Percentiles rank a stretch among this genome's conserved stretches.
Evolutionary conservation across 2,329 filamentous ascomycete genomes (phyloP).

Genomic region (Fusarium devonianum): DNA sequence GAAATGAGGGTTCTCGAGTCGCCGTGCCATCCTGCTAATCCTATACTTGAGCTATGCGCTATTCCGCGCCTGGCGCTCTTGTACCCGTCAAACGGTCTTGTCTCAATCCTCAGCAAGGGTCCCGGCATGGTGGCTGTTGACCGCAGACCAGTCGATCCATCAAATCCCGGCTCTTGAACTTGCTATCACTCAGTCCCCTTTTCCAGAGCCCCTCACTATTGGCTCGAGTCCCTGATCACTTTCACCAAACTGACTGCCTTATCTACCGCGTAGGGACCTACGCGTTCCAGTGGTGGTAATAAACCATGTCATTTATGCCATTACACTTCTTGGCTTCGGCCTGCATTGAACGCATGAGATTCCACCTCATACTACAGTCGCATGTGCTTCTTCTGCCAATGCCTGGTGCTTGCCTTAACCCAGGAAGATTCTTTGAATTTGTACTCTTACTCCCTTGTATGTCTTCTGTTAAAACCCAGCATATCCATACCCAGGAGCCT

Average conservation of each 20-base stretch:
- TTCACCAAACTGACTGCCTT: constrained; percentile 9
- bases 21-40: constrained; percentile 20
- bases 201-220: constrained; percentile 9
- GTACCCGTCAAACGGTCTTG: constrained; percentile 30
- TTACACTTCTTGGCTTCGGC: no score
- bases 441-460: constrained; percentile 23
- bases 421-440: constrained; percentile 16
- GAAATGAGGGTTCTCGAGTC: constrained; percentile 40
- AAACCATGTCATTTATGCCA: background rate
- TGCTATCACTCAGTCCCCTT: constrained; percentile 16
- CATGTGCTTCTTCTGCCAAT: constrained; percentile 17
- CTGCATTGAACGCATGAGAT: no score
- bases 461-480: constrained; percentile 22
- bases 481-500: constrained; percentile 11
- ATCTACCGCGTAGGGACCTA: background rate
- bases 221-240: constrained; percentile 6
- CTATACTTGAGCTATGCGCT: constrained; percentile 10
- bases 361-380: constrained; percentile 15
- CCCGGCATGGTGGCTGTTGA: constrained; percentile 22
- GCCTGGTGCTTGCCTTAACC: constrained; percentile 13
- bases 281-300: no score
- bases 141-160: constrained; percentile 14
- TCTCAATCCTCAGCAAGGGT: constrained; percentile 20
- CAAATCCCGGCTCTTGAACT: constrained; percentile 15
- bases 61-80: constrained; percentile 5